Conservation (phyloP, 2,329 filamentous ascomycete genomes). For the Talaromyces marneffei region DNA sequence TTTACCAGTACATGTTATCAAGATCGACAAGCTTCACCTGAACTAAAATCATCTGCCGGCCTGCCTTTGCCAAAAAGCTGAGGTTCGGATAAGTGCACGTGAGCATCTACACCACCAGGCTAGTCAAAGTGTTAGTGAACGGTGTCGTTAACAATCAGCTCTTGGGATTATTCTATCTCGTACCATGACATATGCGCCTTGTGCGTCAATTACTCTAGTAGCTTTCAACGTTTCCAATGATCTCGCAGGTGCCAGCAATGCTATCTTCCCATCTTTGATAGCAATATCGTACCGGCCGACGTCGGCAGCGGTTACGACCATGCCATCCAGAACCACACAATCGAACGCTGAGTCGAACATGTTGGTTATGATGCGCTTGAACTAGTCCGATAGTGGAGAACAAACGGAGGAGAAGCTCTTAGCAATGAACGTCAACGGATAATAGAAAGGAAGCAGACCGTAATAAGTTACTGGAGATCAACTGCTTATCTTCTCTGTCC, state of each 20-base stretch:
- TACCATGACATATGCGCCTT: conserved; percentile 42
- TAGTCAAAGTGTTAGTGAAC: background rate
- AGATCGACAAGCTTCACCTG: conserved; percentile 14
- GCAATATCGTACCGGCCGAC: conserved; percentile 39
- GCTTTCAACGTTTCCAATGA: conserved; percentile 26
- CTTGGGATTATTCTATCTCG: background rate
- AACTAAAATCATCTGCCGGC: conserved; percentile 44
- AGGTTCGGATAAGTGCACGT: conserved; percentile 46
- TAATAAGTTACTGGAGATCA: background rate
- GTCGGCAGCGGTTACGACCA: conserved; percentile 42
- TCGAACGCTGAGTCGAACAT: conserved; percentile 2
- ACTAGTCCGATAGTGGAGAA: background rate
- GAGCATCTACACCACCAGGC: conserved; percentile 45
- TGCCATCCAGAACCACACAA: conserved; percentile 37
- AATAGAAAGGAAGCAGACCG: too few species aligned
- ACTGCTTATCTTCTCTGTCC: background rate
- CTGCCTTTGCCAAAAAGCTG: conserved; percentile 17
- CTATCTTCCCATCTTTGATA: conserved; percentile 42
- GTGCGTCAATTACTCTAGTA: conserved; percentile 35
- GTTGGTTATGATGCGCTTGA: background rate
- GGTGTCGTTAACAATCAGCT: too few species aligned
- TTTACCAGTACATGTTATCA: conserved; percentile 25
- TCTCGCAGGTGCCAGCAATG: conserved; percentile 35
- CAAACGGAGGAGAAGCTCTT: background rate
- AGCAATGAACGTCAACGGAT: too few species aligned